Evolutionary conservation across 441 rosid species (phyloP).

Genomic region (Populus trichocarpa): DNA sequence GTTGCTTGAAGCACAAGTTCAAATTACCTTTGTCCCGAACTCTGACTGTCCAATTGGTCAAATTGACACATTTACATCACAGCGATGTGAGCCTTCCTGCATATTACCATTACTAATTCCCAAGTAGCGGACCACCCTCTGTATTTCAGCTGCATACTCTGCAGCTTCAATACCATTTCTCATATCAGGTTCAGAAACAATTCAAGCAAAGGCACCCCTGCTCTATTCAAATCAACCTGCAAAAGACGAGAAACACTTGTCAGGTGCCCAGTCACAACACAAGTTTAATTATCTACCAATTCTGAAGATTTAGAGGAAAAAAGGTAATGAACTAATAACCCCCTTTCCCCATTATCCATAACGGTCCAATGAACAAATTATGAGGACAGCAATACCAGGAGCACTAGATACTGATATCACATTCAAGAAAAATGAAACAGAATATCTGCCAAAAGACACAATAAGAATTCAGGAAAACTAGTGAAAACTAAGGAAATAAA

Average conservation of each 20-base stretch:
- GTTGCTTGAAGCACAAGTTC: neutral
- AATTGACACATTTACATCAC: constrained; percentile 88
- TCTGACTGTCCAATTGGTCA: constrained; percentile 75
- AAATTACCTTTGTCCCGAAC: constrained; percentile 84
- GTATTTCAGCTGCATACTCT: constrained; percentile 83
- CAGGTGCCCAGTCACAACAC: constrained; percentile 10
- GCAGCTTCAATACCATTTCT: constrained; percentile 89
- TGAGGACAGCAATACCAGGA: neutral
- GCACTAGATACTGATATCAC: neutral
- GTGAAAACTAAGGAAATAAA: constrained; percentile 15
- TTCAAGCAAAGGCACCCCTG: constrained; percentile 97
- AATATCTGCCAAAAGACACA: neutral
- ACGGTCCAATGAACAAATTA: neutral
- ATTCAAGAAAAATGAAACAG: neutral
- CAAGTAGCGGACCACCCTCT: constrained; percentile 80
- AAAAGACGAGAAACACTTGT: constrained; percentile 17
- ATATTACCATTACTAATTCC: constrained; percentile 92
- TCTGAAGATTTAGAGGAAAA: neutral
- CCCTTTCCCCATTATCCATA: neutral
- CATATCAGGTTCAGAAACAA: constrained; percentile 98
- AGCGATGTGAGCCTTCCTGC: constrained; percentile 96
- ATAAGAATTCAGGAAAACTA: neutral
- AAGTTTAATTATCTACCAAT: neutral
- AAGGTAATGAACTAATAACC: neutral
- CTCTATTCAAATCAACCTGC: constrained; percentile 94